Conservation (phyloP, 1,284 basidiomycete species). For the Ceratobasidium sp. region DNA sequence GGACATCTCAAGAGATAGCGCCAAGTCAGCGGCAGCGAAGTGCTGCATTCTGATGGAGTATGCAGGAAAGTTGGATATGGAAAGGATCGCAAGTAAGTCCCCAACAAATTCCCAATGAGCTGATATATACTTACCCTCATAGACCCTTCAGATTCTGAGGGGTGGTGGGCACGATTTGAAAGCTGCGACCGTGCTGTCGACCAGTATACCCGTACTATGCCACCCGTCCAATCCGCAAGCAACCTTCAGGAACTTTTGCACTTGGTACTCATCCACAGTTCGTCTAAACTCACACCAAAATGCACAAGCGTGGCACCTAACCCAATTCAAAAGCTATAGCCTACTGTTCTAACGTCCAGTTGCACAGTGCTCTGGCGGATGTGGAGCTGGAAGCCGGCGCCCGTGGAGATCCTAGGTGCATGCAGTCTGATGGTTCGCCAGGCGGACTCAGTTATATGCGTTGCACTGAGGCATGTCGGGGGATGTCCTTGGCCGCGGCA, state of each 20-base stretch:
- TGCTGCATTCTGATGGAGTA: not conserved
- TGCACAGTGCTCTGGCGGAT: no score
- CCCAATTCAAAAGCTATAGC: not conserved
- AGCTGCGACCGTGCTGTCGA: not conserved
- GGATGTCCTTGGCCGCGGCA: no score
- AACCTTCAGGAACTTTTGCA: constrained; percentile 8
- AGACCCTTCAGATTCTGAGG: constrained; percentile 2
- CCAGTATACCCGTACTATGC: constrained; percentile 19
- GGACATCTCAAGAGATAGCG: constrained; percentile 12
- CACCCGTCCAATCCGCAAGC: constrained; percentile 2
- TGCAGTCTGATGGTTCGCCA: no score
- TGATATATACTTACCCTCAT: not conserved
- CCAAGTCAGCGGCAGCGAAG: constrained; percentile 9
- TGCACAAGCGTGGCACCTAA: not conserved
- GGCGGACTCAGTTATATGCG: no score
- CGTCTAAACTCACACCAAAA: not conserved
- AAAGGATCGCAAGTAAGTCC: not conserved
- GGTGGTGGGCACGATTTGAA: constrained; percentile 18
- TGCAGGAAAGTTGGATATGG: not conserved
- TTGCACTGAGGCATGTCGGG: no score
- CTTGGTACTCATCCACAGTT: constrained; percentile 19
- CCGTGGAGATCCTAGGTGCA: no score
- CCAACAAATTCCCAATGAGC: not conserved
- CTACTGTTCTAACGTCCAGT: not conserved
- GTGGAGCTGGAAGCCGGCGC: no score